These are phyloP conservation scores for Clausena lansium DNA, from an alignment of 345 rosid species.

Conservation along the genomic window DNA sequence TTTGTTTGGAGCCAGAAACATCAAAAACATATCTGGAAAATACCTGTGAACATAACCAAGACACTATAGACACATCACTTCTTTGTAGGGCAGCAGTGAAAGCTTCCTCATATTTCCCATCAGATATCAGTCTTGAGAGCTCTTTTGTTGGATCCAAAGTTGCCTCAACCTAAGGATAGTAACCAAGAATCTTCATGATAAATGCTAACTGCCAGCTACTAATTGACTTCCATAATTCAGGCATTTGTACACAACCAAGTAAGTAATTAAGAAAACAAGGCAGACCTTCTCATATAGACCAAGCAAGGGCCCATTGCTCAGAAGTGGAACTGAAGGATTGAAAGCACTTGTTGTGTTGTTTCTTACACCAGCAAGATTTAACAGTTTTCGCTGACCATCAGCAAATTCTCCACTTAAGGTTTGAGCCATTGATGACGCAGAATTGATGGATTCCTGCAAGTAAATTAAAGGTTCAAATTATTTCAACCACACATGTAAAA, in stretches of 20 bases:
- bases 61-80: slow-evolving; percentile 74
- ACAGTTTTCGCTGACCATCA: slow-evolving; percentile 68
- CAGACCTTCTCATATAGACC: slow-evolving; percentile 63
- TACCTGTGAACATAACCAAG: slow-evolving; percentile 95
- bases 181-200: background rate
- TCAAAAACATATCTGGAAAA: background rate
- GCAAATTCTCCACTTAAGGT: slow-evolving; percentile 75
- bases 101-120: slow-evolving; percentile 76
- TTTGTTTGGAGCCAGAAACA: background rate
- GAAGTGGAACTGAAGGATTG: slow-evolving; percentile 51
- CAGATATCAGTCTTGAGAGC: slow-evolving; percentile 59
- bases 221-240: background rate
- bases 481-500: background rate
- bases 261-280: background rate
- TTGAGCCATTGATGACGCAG: slow-evolving; percentile 66
- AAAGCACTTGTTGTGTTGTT: slow-evolving; percentile 52
- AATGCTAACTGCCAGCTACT: background rate
- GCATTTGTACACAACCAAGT: slow-evolving; percentile 1
- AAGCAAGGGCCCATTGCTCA: slow-evolving; percentile 66
- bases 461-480: background rate
- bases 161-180: slow-evolving; percentile 48
- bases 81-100: slow-evolving; percentile 72
- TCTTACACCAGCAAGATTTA: slow-evolving; percentile 71
- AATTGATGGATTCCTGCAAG: slow-evolving; percentile 73
- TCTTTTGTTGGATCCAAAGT: slow-evolving; percentile 77